These are phyloP conservation scores for Mortierella sp. DNA, from an alignment of 371 early-diverging fungal species.

Conservation along the genomic window DNA sequence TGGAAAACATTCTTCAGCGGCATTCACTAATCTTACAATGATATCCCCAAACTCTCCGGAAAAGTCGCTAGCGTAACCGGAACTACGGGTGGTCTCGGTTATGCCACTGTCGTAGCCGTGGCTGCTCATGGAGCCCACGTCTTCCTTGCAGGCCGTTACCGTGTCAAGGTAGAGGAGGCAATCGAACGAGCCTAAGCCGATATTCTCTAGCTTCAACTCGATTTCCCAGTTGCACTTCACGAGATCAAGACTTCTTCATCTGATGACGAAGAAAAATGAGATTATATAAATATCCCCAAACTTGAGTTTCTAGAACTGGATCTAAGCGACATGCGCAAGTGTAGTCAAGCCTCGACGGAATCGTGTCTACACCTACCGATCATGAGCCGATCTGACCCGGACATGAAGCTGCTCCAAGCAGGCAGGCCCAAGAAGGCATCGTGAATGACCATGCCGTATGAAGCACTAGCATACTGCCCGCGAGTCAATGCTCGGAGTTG, in stretches of 20 bases:
- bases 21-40: slow-evolving; percentile 48
- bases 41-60: slow-evolving; percentile 72
- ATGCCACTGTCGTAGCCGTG: slow-evolving; percentile 66
- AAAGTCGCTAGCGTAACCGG: slow-evolving; percentile 80
- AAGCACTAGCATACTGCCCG: too few relatives aligned
- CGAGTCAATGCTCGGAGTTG: too few relatives aligned
- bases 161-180: slow-evolving; percentile 58
- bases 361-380: too few relatives aligned
- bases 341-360: too few relatives aligned
- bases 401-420: too few relatives aligned
- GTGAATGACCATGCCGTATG: too few relatives aligned
- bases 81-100: slow-evolving; percentile 75
- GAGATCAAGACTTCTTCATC: not conserved
- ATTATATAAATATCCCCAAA: too few relatives aligned
- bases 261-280: not conserved
- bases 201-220: slow-evolving; percentile 58
- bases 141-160: slow-evolving; percentile 71
- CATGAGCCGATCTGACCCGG: too few relatives aligned
- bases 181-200: slow-evolving; percentile 65
- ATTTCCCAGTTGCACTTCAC: slow-evolving; percentile 8
- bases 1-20: slow-evolving; percentile 34
- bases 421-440: too few relatives aligned
- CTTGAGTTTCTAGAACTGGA: slow-evolving; percentile 69
- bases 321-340: slow-evolving; percentile 62
- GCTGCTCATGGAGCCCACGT: slow-evolving; percentile 70